Evolutionary conservation across 2,329 filamentous ascomycete species (phyloP).

Genomic region (Curvularia sp.): DNA sequence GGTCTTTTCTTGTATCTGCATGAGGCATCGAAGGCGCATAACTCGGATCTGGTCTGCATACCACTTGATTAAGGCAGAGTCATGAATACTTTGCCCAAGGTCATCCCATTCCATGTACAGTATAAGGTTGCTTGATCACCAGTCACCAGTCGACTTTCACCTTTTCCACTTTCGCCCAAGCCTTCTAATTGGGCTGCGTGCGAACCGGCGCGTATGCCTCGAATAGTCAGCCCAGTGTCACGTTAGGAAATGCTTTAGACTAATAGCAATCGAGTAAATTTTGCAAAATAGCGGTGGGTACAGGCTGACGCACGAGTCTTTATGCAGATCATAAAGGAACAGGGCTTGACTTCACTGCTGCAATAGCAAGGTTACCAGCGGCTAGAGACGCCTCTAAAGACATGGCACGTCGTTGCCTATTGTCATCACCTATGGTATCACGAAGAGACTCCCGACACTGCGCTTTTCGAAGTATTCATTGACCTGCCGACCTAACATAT

Average conservation of each 20-base stretch:
- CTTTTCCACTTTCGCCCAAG: neutral
- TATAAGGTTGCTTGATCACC: neutral
- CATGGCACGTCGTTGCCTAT: slow-evolving; percentile 1
- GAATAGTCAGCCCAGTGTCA: neutral
- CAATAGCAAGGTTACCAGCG: neutral
- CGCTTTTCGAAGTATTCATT: slow-evolving; percentile 53
- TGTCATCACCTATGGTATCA: slow-evolving; percentile 9
- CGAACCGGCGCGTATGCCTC: neutral
- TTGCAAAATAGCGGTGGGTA: neutral
- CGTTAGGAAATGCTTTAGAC: neutral
- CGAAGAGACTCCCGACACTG: slow-evolving; percentile 23
- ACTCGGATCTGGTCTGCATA: slow-evolving; percentile 23
- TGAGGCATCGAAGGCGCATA: slow-evolving; percentile 33
- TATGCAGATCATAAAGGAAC: neutral
- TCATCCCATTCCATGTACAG: neutral
- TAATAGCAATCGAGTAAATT: neutral
- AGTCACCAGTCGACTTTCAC: neutral
- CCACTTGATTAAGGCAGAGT: slow-evolving; percentile 20
- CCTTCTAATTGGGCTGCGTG: neutral
- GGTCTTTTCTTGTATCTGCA: slow-evolving; percentile 25
- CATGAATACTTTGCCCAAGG: neutral
- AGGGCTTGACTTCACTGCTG: neutral
- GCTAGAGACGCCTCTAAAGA: neutral
- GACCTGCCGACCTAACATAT: slow-evolving; percentile 47
- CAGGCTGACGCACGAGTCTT: neutral